Conservation (phyloP, 305 asterid genomes). For the Plantago rigida region DNA sequence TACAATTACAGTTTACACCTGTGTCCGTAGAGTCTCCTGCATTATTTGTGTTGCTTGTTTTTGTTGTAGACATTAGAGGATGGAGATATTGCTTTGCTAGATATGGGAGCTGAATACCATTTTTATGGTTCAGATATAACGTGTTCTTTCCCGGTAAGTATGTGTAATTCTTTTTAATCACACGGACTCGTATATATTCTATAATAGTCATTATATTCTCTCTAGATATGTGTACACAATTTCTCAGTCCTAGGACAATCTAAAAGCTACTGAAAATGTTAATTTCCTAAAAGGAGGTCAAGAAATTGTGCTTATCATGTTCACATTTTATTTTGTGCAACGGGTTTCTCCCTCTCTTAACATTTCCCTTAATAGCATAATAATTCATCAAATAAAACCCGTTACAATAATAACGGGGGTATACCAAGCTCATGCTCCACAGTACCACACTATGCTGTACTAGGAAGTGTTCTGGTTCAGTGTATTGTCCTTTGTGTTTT, state of each 20-base stretch:
- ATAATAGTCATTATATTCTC: no score
- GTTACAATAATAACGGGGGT: not conserved
- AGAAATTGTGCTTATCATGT: no score
- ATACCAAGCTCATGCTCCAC: not conserved
- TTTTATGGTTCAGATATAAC: constrained; percentile 97
- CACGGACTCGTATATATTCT: not conserved
- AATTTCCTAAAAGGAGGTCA: not conserved
- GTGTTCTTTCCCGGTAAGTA: constrained; percentile 84
- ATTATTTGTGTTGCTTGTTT: constrained; percentile 5
- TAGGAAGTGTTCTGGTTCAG: no score
- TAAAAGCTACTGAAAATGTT: not conserved
- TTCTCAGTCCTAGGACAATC: no score
- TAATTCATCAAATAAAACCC: no score
- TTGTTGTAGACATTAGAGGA: constrained; percentile 55
- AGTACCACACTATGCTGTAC: no score
- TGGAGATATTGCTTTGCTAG: constrained; percentile 91
- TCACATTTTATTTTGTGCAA: no score
- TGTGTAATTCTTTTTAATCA: constrained; percentile 13
- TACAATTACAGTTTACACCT: not conserved
- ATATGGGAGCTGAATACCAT: constrained; percentile 96
- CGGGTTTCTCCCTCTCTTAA: no score
- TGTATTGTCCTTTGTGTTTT: no score
- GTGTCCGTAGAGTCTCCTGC: not conserved
- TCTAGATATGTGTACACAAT: no score
- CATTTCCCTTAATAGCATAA: no score